Base-by-base conservation (phyloP, 306 rosid species). In the Inga laurina region DNA sequence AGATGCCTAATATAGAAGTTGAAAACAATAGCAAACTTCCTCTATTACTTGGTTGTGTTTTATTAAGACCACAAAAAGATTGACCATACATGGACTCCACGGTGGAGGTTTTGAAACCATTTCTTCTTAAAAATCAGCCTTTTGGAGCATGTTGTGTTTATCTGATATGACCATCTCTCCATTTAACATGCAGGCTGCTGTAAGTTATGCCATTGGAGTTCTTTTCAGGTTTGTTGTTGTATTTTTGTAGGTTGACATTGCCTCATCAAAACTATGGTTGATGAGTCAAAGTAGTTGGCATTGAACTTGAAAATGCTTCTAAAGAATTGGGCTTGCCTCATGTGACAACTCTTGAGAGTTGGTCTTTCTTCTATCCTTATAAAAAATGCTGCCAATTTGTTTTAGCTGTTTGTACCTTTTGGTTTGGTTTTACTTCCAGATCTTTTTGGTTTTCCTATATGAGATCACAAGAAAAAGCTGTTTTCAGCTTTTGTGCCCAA, bases 141-240 rank as follows among this genome's bases (percentile, higher is more conserved):
- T 59, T 37, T 72, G 56, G 7, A 70, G 45, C 84, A 59, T 74
- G 30, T 59, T 51, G 44, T 56, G 66, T 45, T 74, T 74, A 43
- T 72, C 59, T 87, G 43, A 85, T 78, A 48, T 52, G 30, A 64
- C 78, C 71, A 87, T 41, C 49, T 73, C 32, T 82, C 70, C 70
- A 78, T 83, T 74, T 30, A 71, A 76, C 65, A 15, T 76, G 79
- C 91, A 94, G 97, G 97, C 97, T 81, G 97, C 98, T 46, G 37
- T 87, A 86, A 94, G 97, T 87, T 94, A 94, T 59, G 97, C 84
- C 0, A 82, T 83, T 19, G 98, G 98, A 75, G 97, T 85, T 76
- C 88, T 94, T 78, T 90, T 91, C 90, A 93, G 98, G 98, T 88
- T 84, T 74, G 77, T 77, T 71, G 61, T 87, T 81, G 74, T 67